Percentiles rank a stretch among this genome's conserved stretches.
These are phyloP conservation scores for Tetrahymena elliotti DNA, from an alignment of 73 alveolate species.

Conservation along the genomic window DNA sequence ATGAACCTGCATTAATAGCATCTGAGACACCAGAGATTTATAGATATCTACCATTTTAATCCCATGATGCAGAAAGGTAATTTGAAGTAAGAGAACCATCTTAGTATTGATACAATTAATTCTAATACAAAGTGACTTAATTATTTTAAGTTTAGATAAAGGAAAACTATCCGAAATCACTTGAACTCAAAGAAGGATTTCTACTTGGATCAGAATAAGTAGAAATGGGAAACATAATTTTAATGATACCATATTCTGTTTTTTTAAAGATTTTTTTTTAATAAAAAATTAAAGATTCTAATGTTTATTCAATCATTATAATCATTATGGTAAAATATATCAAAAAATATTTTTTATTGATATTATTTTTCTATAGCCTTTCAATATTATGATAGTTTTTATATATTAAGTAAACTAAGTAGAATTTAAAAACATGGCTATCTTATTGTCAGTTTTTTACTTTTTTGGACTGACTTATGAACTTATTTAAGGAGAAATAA, in stretches of 20 bases:
- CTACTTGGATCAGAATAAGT: background rate
- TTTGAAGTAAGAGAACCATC: slow-evolving; percentile 4
- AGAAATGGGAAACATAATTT: background rate
- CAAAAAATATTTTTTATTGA: too few species aligned
- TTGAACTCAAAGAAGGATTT: background rate
- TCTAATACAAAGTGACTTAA: slow-evolving; percentile 7
- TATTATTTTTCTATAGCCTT: too few species aligned
- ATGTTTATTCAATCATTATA: too few species aligned
- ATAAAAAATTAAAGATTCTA: too few species aligned
- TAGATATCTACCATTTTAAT: background rate
- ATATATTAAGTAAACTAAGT: too few species aligned
- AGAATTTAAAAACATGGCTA: background rate
- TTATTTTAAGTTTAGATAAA: background rate
- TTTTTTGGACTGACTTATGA: background rate
- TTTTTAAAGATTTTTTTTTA: too few species aligned
- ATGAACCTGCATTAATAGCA: slow-evolving; percentile 29
- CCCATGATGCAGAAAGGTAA: background rate
- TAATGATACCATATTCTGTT: background rate
- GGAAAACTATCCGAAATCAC: background rate
- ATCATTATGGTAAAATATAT: too few species aligned
- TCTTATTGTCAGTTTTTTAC: background rate
- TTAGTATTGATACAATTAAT: background rate
- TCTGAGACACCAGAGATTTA: background rate
- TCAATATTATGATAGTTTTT: too few species aligned
- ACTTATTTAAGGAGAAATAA: background rate